Conservation (phyloP, 2,329 filamentous ascomycete species). For the Ceratocystis variospora region DNA sequence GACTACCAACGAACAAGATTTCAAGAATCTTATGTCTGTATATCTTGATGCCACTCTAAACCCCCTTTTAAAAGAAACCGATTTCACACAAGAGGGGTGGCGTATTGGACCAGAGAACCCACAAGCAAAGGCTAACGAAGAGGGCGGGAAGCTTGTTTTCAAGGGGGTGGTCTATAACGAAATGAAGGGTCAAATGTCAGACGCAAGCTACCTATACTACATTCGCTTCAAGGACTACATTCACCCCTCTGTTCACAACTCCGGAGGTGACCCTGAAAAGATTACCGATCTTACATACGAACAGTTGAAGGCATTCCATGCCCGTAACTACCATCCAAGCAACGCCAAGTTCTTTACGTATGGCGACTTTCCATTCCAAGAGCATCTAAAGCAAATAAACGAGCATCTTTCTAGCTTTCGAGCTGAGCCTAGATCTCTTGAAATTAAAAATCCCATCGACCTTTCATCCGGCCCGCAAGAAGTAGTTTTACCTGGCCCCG, state of each 20-base stretch:
- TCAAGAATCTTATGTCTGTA: constrained; percentile 88
- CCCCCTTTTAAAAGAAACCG: constrained; percentile 74
- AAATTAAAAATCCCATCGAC: constrained; percentile 55
- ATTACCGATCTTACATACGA: constrained; percentile 92
- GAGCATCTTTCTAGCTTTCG: constrained; percentile 60
- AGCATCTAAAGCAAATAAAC: constrained; percentile 69
- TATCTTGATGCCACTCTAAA: constrained; percentile 91
- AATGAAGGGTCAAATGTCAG: constrained; percentile 99
- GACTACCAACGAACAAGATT: constrained; percentile 90
- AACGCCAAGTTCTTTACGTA: constrained; percentile 96
- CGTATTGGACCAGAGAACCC: constrained; percentile 86
- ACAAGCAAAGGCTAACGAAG: constrained; percentile 37
- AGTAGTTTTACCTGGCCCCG: constrained; percentile 62
- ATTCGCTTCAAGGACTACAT: constrained; percentile 91
- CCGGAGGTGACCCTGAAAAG: constrained; percentile 86
- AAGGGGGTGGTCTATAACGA: constrained; percentile 99
- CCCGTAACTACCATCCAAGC: constrained; percentile 89
- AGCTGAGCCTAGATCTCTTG: constrained; percentile 38
- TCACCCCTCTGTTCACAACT: constrained; percentile 89
- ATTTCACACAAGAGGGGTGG: constrained; percentile 96
- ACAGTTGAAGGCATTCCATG: constrained; percentile 77
- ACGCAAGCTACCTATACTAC: constrained; percentile 91
- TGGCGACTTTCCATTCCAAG: constrained; percentile 72
- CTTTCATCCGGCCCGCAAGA: constrained; percentile 52
- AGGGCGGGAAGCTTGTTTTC: constrained; percentile 66